Conservation (phyloP, 805 yeast genomes). For the Saccharomycopsis synnaedendra region DNA sequence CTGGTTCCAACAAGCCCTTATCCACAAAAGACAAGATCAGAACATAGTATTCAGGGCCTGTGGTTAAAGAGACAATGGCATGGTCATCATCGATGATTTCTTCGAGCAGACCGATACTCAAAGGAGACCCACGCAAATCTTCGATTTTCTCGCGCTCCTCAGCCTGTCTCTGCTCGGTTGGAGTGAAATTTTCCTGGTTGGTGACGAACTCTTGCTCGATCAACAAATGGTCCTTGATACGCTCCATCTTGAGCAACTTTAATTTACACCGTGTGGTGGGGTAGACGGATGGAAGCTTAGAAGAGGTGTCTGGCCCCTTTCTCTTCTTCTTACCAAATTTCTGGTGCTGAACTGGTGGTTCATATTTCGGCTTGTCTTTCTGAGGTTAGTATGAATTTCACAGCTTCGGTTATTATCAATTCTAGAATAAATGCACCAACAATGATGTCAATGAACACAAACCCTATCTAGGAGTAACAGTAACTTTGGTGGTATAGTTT, state of each 20-base stretch:
- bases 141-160: conserved; percentile 94
- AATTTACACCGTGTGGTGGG: conserved; percentile 93
- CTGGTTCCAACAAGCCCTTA: conserved; percentile 91
- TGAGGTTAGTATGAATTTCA: conserved; percentile 24
- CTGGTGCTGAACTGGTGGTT: conserved; percentile 88
- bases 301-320: conserved; percentile 82
- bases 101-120: conserved; percentile 92
- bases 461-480: not conserved
- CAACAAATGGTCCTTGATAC: conserved; percentile 91
- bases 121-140: conserved; percentile 91
- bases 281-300: conserved; percentile 73
- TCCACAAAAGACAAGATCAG: conserved; percentile 94
- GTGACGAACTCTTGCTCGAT: conserved; percentile 94
- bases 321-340: conserved; percentile 87
- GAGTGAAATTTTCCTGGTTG: conserved; percentile 88
- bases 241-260: conserved; percentile 81
- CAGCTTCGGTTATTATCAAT: conserved; percentile 5
- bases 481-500: not conserved
- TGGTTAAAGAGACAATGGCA: conserved; percentile 91
- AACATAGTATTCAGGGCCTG: conserved; percentile 96
- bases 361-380: conserved; percentile 90
- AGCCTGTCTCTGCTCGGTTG: conserved; percentile 91
- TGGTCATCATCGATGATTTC: conserved; percentile 98
- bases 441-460: not conserved
- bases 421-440: not conserved